Evolutionary conservation across 2,329 filamentous ascomycete species (phyloP).

Genomic region (Fusarium sp.): DNA sequence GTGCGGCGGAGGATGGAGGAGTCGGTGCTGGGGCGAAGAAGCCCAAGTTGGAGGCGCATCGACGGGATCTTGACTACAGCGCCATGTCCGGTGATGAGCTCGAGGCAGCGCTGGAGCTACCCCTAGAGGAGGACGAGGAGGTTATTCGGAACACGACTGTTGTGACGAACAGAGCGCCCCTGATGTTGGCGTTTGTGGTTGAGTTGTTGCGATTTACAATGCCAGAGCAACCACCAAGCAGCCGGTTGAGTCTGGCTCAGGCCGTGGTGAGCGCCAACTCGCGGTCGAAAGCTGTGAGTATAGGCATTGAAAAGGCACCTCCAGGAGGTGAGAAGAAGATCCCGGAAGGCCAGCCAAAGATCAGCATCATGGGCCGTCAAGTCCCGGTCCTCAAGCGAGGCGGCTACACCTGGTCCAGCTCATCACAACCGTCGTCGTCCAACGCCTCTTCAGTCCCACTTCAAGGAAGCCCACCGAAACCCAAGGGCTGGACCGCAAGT

Average conservation of each 20-base stretch:
- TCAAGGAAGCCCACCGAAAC: constrained; percentile 26
- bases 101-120: constrained; percentile 72
- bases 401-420: constrained; percentile 68
- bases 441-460: constrained; percentile 29
- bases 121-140: constrained; percentile 68
- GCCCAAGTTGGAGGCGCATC: constrained; percentile 49
- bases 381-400: constrained; percentile 81
- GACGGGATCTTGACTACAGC: constrained; percentile 52
- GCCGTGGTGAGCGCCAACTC: constrained; percentile 87
- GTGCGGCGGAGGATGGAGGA: constrained; percentile 41
- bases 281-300: constrained; percentile 77
- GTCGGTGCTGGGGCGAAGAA: constrained; percentile 44
- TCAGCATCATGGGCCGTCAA: constrained; percentile 79
- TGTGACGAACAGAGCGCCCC: constrained; percentile 82
- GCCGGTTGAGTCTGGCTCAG: constrained; percentile 83
- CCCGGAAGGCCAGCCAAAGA: constrained; percentile 79
- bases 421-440: constrained; percentile 33
- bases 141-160: constrained; percentile 69
- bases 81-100: constrained; percentile 66
- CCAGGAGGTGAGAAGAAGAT: constrained; percentile 77
- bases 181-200: constrained; percentile 84
- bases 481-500: constrained; percentile 63
- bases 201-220: constrained; percentile 82
- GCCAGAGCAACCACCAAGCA: constrained; percentile 88
- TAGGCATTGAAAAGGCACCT: constrained; percentile 76